Evolutionary conservation across 2,329 filamentous ascomycete species (phyloP).

Genomic region (Epicoccum nigrum): DNA sequence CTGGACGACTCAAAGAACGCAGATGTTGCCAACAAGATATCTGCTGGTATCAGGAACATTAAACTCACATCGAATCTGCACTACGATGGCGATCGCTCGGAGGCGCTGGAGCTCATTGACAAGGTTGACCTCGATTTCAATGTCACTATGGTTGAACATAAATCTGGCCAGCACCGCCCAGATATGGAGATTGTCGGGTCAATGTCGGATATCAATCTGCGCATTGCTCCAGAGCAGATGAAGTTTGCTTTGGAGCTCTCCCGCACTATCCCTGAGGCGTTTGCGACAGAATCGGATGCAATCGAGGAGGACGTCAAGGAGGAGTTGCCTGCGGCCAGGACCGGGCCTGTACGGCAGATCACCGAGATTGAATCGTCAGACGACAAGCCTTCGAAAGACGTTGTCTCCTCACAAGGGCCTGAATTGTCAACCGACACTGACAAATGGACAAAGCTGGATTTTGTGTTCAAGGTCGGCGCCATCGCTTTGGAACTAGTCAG

Average conservation of each 20-base stretch:
- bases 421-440: slow-evolving; percentile 72
- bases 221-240: slow-evolving; percentile 87
- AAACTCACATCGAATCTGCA: slow-evolving; percentile 88
- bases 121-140: slow-evolving; percentile 94
- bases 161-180: slow-evolving; percentile 74
- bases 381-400: slow-evolving; percentile 54
- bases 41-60: slow-evolving; percentile 89
- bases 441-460: slow-evolving; percentile 90
- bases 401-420: slow-evolving; percentile 59
- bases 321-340: slow-evolving; percentile 67
- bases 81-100: slow-evolving; percentile 72
- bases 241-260: slow-evolving; percentile 89
- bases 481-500: slow-evolving; percentile 88
- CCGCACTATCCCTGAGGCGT: slow-evolving; percentile 84
- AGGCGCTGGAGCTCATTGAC: slow-evolving; percentile 95
- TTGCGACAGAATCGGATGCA: slow-evolving; percentile 73
- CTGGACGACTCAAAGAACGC: slow-evolving; percentile 77
- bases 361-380: slow-evolving; percentile 46
- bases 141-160: slow-evolving; percentile 89
- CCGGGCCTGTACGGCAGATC: slow-evolving; percentile 56
- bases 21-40: slow-evolving; percentile 84
- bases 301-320: slow-evolving; percentile 74
- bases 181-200: slow-evolving; percentile 90
- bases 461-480: slow-evolving; percentile 86
- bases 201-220: slow-evolving; percentile 92